Evolutionary conservation across 2,329 filamentous ascomycete species (phyloP).

Genomic region (Cladophialophora yegresii): DNA sequence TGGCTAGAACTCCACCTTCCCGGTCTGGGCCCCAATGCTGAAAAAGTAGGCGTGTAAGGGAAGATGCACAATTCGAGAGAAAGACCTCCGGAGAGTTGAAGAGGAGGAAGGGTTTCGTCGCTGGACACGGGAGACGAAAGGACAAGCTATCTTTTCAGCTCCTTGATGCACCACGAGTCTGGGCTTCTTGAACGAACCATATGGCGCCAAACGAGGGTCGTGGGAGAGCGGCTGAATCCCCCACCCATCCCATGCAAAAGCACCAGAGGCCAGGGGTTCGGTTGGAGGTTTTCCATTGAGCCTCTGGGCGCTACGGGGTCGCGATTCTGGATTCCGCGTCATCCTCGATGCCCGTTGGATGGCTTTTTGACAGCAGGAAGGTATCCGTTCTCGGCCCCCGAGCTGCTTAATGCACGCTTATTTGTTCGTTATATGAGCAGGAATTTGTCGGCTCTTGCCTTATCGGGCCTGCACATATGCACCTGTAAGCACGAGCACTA

Average conservation of each 20-base stretch:
- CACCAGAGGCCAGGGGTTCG: constrained; percentile 3
- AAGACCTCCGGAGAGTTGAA: background rate
- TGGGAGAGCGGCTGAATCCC: background rate
- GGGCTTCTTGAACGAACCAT: constrained; percentile 7
- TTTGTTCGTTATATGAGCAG: constrained; percentile 7
- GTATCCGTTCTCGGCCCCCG: background rate
- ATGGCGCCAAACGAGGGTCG: background rate
- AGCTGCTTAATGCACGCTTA: constrained; percentile 3
- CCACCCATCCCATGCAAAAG: background rate
- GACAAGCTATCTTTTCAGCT: constrained; percentile 12
- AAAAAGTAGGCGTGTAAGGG: background rate
- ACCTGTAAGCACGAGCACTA: constrained; percentile 9
- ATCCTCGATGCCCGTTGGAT: constrained; percentile 13
- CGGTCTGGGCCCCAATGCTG: background rate
- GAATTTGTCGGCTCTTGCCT: background rate
- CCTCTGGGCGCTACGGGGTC: constrained; percentile 10
- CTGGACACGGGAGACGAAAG: background rate
- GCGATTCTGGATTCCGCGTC: constrained; percentile 1
- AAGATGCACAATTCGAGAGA: background rate
- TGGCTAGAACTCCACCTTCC: background rate
- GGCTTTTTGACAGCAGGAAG: background rate
- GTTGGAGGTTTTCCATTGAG: constrained; percentile 2
- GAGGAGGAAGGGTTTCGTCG: background rate
- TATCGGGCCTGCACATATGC: background rate
- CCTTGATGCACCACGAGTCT: constrained; percentile 1